Base-by-base conservation (phyloP, 2,329 filamentous ascomycete genomes). In the Colletotrichum euphorbiae region DNA sequence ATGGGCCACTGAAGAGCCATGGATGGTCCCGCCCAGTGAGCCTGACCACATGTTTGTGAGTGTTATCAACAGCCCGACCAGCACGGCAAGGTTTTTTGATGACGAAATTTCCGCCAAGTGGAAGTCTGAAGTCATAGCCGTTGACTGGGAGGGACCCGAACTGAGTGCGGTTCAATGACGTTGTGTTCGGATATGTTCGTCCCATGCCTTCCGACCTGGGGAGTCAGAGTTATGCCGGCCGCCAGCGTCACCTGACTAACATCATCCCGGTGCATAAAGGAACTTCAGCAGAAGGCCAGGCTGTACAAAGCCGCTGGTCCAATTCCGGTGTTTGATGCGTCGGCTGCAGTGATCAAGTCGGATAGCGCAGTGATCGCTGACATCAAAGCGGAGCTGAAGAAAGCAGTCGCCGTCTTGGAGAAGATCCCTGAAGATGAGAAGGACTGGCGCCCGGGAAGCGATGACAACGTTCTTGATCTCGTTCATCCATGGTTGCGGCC, bases 401-500 rank as follows among this genome's bases (percentile, higher is more conserved):
- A 73, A 3, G 82, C 80, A 1, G 82, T 86, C 36, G 74, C 75
- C 1, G 74, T 74, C 0, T 78, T 92, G 2, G 84, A 90, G 67
- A 75, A 84, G 17, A 80, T 85, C 1, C 82, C 84, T 0, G 82
- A 85, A 6, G 62, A 77, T 0, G 56, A 80, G 38, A 84, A 85
- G 70, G 89, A 91, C 74, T 92, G 85, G 83, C 87, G 91, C 75
- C 89, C 89, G 0, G 80, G 83, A 2, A 88, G 85, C 0, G 78
- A 87, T 36, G 75, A 79, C 0, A 83, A 82, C 67, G 88, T 92
- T 2, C 82, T 89, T 0, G 85, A 92, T 73, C 77, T 91, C 1
- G 82, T 91, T 5, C 84, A 91, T 70, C 89, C 89, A 1, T 91
- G 88, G 0, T 78, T 91, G 6, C 91, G 84, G 70, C 88, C 89